These are phyloP conservation scores for Phytophthora crassamura DNA, from an alignment of 352 stramenopile genomes.

Conservation along the genomic window DNA sequence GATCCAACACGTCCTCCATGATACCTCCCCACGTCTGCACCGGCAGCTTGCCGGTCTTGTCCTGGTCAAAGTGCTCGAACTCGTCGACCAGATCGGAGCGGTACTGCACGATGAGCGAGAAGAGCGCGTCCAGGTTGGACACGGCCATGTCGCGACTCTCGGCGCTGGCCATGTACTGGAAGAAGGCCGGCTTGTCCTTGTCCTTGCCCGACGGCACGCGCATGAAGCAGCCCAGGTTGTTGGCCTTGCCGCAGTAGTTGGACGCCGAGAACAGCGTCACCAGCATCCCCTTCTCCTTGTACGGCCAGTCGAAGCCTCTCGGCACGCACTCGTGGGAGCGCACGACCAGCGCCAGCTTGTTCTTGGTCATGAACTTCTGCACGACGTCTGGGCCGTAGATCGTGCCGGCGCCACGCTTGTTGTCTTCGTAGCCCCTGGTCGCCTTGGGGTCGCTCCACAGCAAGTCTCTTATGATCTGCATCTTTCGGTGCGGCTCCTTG, in stretches of 20 bases:
- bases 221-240: slow-evolving; percentile 90
- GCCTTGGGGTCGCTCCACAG: slow-evolving; percentile 84
- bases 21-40: slow-evolving; percentile 63
- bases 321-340: slow-evolving; percentile 89
- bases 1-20: slow-evolving; percentile 83
- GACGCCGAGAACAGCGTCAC: slow-evolving; percentile 90
- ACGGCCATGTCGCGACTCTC: slow-evolving; percentile 83
- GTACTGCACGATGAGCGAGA: slow-evolving; percentile 85
- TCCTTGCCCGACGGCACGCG: slow-evolving; percentile 71
- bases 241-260: slow-evolving; percentile 87
- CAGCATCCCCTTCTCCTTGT: slow-evolving; percentile 83
- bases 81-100: slow-evolving; percentile 63
- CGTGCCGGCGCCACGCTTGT: slow-evolving; percentile 82
- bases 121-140: slow-evolving; percentile 86
- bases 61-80: slow-evolving; percentile 65
- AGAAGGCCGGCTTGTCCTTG: slow-evolving; percentile 86
- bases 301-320: slow-evolving; percentile 82
- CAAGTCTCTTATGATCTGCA: slow-evolving; percentile 82
- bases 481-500: slow-evolving; percentile 58
- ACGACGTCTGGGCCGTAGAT: slow-evolving; percentile 80
- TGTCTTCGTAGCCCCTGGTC: slow-evolving; percentile 75
- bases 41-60: slow-evolving; percentile 49
- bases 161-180: slow-evolving; percentile 88
- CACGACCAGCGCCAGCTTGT: slow-evolving; percentile 82
- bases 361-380: slow-evolving; percentile 89